A percentile compares a stretch with the other conserved stretches of the same genome.
These are phyloP conservation scores for Zymoseptoria pseudotritici DNA, from an alignment of 2,329 filamentous ascomycete species.

Conservation along the genomic window DNA sequence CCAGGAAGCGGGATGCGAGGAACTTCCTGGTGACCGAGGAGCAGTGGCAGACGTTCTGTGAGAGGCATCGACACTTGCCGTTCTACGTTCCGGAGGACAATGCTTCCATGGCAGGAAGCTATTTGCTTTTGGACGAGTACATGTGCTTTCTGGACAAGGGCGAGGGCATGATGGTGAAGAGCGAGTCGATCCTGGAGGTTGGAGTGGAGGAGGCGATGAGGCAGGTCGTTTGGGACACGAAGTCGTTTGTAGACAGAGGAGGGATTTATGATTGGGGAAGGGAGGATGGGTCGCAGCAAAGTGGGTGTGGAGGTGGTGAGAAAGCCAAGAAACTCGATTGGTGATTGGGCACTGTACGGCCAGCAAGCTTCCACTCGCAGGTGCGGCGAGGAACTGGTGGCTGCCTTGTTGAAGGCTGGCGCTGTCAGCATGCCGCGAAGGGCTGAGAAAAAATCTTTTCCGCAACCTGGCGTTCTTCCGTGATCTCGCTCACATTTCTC, in stretches of 20 bases:
- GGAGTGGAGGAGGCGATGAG: constrained; percentile 41
- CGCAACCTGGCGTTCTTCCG: too few species aligned
- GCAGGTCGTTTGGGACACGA: constrained; percentile 41
- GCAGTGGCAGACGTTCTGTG: constrained; percentile 42
- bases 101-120: constrained; percentile 43
- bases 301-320: background rate
- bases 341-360: background rate
- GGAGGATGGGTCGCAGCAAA: background rate
- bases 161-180: constrained; percentile 25
- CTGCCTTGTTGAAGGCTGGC: too few species aligned
- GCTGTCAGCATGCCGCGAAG: too few species aligned
- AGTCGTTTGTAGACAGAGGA: constrained; percentile 38
- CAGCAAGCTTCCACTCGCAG: too few species aligned
- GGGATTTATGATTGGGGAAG: constrained; percentile 43
- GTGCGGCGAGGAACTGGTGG: too few species aligned
- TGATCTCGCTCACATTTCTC: too few species aligned
- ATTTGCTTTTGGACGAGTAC: constrained; percentile 48
- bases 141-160: constrained; percentile 45
- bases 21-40: constrained; percentile 41
- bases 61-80: constrained; percentile 34
- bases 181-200: constrained; percentile 38
- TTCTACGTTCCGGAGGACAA: constrained; percentile 46
- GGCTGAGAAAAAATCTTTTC: too few species aligned
- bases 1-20: constrained; percentile 28
- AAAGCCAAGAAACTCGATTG: background rate